phyloP scores from a whole-genome alignment of 495 filamentous ascomycete genomes.

The Penicillium diatomitis region DNA sequence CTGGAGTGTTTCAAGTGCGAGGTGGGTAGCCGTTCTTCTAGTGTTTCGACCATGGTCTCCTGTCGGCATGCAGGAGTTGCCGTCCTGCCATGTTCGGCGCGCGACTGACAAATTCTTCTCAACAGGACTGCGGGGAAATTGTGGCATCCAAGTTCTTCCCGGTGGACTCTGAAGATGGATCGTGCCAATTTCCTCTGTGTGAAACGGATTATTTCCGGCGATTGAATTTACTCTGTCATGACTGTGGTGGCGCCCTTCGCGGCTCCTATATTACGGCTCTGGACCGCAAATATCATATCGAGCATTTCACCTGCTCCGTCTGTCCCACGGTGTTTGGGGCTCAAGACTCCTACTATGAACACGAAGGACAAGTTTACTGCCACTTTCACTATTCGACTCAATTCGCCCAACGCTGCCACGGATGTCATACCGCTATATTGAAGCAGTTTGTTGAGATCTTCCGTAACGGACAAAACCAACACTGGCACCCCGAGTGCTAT shows the following conservation, averaged over 20 bases:
- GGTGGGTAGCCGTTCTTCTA: conserved; percentile 43
- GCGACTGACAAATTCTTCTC: not conserved
- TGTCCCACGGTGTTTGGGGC: conserved; percentile 97
- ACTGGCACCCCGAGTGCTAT: conserved; percentile 99
- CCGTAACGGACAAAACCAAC: conserved; percentile 93
- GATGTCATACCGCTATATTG: conserved; percentile 94
- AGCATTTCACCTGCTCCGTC: conserved; percentile 97
- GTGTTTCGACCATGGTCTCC: too few relatives aligned
- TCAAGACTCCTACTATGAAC: conserved; percentile 97
- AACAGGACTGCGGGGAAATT: conserved; percentile 90
- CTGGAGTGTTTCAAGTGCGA: conserved; percentile 96
- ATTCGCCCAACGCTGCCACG: conserved; percentile 92
- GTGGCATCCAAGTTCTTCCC: conserved; percentile 99
- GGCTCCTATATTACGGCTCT: conserved; percentile 98
- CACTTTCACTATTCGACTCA: conserved; percentile 98
- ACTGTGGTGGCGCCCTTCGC: conserved; percentile 87
- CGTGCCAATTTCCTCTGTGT: conserved; percentile 87
- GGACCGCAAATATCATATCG: conserved; percentile 97
- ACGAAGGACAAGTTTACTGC: conserved; percentile 93
- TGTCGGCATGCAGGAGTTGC: too few relatives aligned
- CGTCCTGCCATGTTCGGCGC: too few relatives aligned
- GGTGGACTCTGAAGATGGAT: conserved; percentile 77
- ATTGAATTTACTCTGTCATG: conserved; percentile 79
- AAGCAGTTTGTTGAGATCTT: conserved; percentile 99
- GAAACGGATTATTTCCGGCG: conserved; percentile 97